Evolutionary conservation across 306 rosid genomes (phyloP), one percentile per base, ranked within the genome.

Genomic region (Cotoneaster glaucophyllus): DNA sequence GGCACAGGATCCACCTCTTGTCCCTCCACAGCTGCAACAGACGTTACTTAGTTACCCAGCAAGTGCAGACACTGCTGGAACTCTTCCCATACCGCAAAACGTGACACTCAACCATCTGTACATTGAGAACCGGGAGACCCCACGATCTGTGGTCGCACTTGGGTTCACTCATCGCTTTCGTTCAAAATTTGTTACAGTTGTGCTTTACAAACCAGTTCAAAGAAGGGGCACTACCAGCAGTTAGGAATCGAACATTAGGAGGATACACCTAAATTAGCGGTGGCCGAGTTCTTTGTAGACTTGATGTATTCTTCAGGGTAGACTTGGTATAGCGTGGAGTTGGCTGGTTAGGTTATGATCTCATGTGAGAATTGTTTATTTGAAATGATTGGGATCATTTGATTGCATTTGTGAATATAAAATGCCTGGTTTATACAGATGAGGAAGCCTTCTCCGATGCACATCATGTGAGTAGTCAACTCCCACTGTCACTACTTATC

Each of bases 91-190:
- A 79, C 98, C 99, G 8, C 92, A 71, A 28, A 83, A 82, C 56
- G 89, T 80, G 69, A 79, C 84, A 69, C 93, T 96, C 75, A 96
- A 96, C 83, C 99, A 96, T 92, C 98, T 96, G 70, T 96, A 85
- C 84, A 89, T 92, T 15, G 99, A 96, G 86, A 86, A 90, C 53
- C 77, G 91, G 67, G 97, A 96, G 84, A 53, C 87, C 8, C 91
- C 93, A 58, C 89, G 92, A 43, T 92, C 97, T 28, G 97, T 96
- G 18, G 93, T 89, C 66, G 97, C 97, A 1, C 81, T 96, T 72
- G 99, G 99, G 81, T 85, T 88, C 74, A 92, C 99, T 59, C 99
- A 96, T 74, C 97, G 99, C 29, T 89, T 92, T 79, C 93, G 86
- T 53, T 81, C 96, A 24, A 96, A 96, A 83, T 92, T 73, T 80